Base-by-base conservation (phyloP, 2,329 filamentous ascomycete species). In the Trichoderma lentiforme region DNA sequence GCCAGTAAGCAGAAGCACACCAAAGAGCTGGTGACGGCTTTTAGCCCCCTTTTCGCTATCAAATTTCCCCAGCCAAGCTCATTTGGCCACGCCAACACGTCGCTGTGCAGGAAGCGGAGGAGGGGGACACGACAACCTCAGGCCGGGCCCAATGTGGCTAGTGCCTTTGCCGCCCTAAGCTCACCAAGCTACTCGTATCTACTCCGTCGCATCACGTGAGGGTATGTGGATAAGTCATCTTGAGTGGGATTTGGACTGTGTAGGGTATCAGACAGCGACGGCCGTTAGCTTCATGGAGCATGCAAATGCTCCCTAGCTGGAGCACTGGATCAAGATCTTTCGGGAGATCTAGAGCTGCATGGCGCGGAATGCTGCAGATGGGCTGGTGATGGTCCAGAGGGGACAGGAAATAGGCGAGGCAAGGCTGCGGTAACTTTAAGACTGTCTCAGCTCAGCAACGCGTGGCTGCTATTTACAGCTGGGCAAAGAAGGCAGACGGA, bases 1-100 rank as follows among this genome's bases (percentile, higher is more conserved):
- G 43, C 67, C 28, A 63, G 66, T 71, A 64, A 71, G 68, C 68
- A 71, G 60, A 39, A 34, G 30, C 61, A 60, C 43, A 53, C 57
- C 62, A 39, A 18, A 62, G 56, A 53, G 36, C 57, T 70, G 67
- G 60, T 70, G 67, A 62, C 67, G 67, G 57, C 36, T 57, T 56
- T 57, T 72, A 53, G 43, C 57, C 71, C 71, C 71, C 53, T 69
- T 72, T 72, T 57, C 43, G 26, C 53, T 62, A 30, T 68, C 70
- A 68, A 72, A 72, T 72, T 65, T 72, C 65, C 65, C 71, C 71
- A 69, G 57, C 71, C 71, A 69, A 72, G 58, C 71, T 68, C 47
- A 21, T 57, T 63, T 39, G 68, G 43, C 58, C 68, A 58, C 69
- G 69, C 61, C 61, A 65, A 70, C 71, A 70, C 71, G 36, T 70